Evolutionary conservation across 106 monocot species (phyloP), one percentile per base, ranked within the genome.

Genomic region (Posidonia australis): DNA sequence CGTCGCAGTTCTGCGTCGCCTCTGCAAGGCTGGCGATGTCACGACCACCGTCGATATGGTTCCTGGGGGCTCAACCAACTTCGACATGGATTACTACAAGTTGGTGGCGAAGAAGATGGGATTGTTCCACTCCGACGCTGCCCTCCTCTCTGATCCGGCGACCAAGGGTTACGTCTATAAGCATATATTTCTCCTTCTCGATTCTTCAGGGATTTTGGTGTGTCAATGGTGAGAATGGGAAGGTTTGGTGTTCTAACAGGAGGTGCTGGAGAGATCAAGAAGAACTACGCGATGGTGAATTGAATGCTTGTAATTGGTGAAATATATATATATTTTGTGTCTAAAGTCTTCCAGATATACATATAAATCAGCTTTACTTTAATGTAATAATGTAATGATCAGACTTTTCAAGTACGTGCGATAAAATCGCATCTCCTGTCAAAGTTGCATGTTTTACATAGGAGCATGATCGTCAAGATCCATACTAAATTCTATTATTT

Each of bases 141-240:
- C 70, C 7, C 60, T 70, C 6, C 60, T 70, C 7, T 5, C 14
- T 2, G 60, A 70, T 25, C 25, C 46, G 13, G 10, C 18, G 12
- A 70, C 70, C 6, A 46, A 18, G 9, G 59, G 47, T 24, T 60
- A 47, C 47, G 70, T 70, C 9, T 17, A 44, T 13, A 16, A 26
- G 4, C 27, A 44, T 5, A 16, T 13, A 10, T 10, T 13, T 9
- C 5, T 13, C 23, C 20, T 11, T 16, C 32, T 11, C 10, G 9
- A 44, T 77, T 72, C 77, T 81, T 68, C 58, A 10, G 10, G 9
- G 80, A 81, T 24, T 81, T 77, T 31, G 80, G 30, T 12, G 44
- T 10, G 20, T 76, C 80, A 29, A 81, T 81, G 80, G 49, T 77
- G 23, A 76, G 51, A 27, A 77, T 81, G 80, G 80, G 77, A 36